Base-by-base conservation (phyloP, 1,284 basidiomycete genomes). In the Cutaneotrichosporon sp. region DNA sequence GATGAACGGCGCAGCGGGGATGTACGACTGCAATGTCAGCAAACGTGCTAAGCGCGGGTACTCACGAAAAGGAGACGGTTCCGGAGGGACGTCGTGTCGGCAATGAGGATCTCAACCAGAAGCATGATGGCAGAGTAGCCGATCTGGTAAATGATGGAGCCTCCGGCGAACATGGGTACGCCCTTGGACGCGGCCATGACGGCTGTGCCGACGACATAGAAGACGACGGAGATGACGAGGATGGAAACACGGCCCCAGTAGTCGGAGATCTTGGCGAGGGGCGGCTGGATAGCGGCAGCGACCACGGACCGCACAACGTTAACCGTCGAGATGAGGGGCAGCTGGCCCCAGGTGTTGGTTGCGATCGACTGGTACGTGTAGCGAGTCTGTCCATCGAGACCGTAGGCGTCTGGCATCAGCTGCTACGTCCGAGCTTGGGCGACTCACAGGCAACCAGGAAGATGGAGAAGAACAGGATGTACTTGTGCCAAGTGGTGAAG, bases 31-130 rank as follows among this genome's bases (percentile, higher is more conserved):
- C n/a, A 18, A 14, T 14, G 36, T 38, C 15, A 38, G 14, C 15
- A 14, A 43, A 77, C 66, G 64, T 68, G 77, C 3, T 72, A 73
- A 10, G 26, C 26, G 26, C 26, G 26, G 7, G 26, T n/a, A 30
- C 26, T 30, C 26, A 30, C 26, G 59, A 74, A 72, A 56, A 78
- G 65, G 7, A 78, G 61, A 48, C 77, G 74, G 46, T 68, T 69
- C 47, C 74, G 68, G 9, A 77, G 66, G 4, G 68, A 69, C 0
- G 76, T 74, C 18, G 67, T 60, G 60, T 79, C 77, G 46, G 70
- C 77, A 43, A 78, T 73, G 49, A 78, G 54, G 46, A 78, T 64
- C 56, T 76, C 75, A 37, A 77, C 61, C 45, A 66, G 56, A 38
- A 70, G 64, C 46, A 61, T 59, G 13, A 58, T 33, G 43, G 58